Percentiles rank a stretch among this genome's conserved stretches.
These are phyloP conservation scores for Besnoitia besnoiti DNA, from an alignment of 169 alveolate genomes.

Conservation along the genomic window DNA sequence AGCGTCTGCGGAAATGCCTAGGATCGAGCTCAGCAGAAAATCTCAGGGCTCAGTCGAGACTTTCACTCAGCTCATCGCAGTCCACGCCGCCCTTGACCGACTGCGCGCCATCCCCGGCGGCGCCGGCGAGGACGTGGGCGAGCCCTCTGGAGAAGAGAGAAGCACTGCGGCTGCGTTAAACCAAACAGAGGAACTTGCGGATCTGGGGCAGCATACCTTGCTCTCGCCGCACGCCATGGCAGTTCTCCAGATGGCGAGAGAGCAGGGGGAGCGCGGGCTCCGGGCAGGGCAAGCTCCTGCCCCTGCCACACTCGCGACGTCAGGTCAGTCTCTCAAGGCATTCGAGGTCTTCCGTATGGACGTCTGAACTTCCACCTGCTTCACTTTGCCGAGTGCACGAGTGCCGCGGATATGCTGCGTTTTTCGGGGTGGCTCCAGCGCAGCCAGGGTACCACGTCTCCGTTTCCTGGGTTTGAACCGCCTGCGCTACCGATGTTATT, in stretches of 20 bases:
- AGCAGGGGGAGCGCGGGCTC: background rate
- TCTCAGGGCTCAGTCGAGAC: background rate
- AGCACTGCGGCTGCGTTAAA: background rate
- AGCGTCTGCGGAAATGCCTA: background rate
- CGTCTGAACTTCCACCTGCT: no score
- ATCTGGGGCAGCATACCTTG: background rate
- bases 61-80: background rate
- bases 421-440: no score
- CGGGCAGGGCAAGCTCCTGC: background rate
- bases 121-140: background rate
- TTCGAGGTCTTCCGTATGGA: no score
- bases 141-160: background rate
- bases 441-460: no score
- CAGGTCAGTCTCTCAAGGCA: background rate
- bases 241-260: background rate
- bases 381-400: no score
- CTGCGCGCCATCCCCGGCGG: background rate
- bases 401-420: no score
- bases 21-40: background rate
- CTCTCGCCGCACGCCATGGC: background rate
- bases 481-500: no score
- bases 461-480: no score
- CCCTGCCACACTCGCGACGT: background rate
- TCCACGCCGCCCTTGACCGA: background rate
- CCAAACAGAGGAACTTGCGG: background rate